Base-by-base conservation (phyloP, 1,284 basidiomycete species). In the Ceratobasidium theobromae region DNA sequence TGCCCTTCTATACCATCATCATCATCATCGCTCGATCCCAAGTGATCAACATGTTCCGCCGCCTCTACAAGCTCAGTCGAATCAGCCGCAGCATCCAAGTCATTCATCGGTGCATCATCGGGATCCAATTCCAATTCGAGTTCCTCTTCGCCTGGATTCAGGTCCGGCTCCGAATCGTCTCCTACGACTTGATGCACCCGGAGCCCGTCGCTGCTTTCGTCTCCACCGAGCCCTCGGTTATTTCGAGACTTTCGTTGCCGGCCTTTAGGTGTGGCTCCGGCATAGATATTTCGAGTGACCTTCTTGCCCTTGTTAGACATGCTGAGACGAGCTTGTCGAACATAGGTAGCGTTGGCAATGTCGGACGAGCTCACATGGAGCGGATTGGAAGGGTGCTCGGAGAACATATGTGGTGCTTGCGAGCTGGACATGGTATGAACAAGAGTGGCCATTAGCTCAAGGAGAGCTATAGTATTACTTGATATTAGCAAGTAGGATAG, bases 301-400 rank as follows among this genome's bases (percentile, higher is more conserved):
- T 28, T 77, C 74, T 69, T 82, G 66, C 72, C 72, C 64, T 55
- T 70, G 65, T 68, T 71, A 69, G 68, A 78, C 79, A 27, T 75
- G 72, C 53, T 75, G 55, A 72, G 80, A 79, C 53, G 16, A 3
- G 67, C 53, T 51, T 75, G 72, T 48, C 74, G 74, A 60, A 78
- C 76, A 72, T 84, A 85, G 33, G 74, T 72, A 40, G 72, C 76
- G 72, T 86, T 86, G 58, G 79, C 80, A 0, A 75, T 70, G 72
- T 91, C 87, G 21, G 85, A 86, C n/a, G 86, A 83, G 43, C 81
- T 77, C 18, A 84, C 82, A 72, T 91, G 87, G 52, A 90, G 80
- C 1, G 88, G 88, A 72, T 91, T 91, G 46, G 88, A 90, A 12
- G 86, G 87, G 72, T 91, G 89, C 70, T 86, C 86, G 9, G 89